Percentiles rank a stretch among this genome's conserved stretches.
Evolutionary conservation across 495 filamentous ascomycete genomes (phyloP).

Genomic region (Parachaetomium inaequale): DNA sequence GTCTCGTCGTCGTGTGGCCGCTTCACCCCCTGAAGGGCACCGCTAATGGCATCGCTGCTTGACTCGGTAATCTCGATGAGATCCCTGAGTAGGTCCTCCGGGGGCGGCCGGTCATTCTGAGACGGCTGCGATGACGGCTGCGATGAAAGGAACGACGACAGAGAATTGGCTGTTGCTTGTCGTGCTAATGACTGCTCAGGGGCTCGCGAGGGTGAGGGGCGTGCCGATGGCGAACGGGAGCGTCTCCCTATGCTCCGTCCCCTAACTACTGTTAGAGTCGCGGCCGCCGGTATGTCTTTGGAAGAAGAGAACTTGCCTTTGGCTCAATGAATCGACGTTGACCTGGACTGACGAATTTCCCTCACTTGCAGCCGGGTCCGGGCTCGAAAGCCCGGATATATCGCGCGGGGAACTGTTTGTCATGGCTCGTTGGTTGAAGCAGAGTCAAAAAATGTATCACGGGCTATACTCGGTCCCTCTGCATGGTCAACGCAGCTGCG

Average conservation of each 20-base stretch:
- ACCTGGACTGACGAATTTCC: constrained; percentile 31
- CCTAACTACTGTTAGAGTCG: neutral
- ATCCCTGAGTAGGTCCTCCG: constrained; percentile 27
- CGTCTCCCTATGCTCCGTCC: constrained; percentile 6
- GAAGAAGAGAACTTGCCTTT: constrained; percentile 16
- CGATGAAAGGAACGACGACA: constrained; percentile 14
- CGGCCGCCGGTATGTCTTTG: neutral
- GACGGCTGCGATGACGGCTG: constrained; percentile 15
- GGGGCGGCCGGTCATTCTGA: constrained; percentile 11
- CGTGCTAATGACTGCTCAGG: constrained; percentile 14
- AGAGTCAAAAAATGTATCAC: neutral
- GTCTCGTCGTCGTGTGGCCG: constrained; percentile 25
- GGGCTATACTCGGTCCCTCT: neutral
- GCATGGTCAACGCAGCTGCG: neutral
- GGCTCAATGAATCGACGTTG: constrained; percentile 25
- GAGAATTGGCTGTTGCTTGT: constrained; percentile 21
- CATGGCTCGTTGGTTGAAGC: constrained; percentile 10
- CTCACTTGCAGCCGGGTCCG: constrained; percentile 23
- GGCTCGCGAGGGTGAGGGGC: constrained; percentile 12
- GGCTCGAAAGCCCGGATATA: constrained; percentile 12
- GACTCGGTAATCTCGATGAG: constrained; percentile 23
- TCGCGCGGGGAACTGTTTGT: constrained; percentile 4
- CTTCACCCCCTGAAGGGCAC: constrained; percentile 20
- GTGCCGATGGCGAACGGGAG: constrained; percentile 13
- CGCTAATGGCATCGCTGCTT: neutral